These are phyloP conservation scores for Chrysanthemum makinoi DNA, from an alignment of 129 eudicot species.

Conservation along the genomic window DNA sequence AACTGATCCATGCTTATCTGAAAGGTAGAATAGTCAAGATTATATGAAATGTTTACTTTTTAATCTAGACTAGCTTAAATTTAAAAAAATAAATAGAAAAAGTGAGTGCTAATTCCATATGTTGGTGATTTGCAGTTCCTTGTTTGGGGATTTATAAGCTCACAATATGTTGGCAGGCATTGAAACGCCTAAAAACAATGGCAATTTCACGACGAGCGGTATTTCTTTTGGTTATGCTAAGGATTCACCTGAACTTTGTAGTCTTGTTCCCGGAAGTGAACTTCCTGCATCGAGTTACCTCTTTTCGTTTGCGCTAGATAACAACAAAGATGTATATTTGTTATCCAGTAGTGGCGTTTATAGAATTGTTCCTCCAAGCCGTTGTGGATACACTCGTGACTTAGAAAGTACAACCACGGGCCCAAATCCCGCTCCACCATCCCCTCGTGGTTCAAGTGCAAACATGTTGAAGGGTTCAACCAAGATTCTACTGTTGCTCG, in stretches of 20 bases:
- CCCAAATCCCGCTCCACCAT: conserved; percentile 25
- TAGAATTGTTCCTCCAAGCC: conserved; percentile 74
- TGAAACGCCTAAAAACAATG: conserved; percentile 70
- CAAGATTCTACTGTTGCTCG: conserved; percentile 29
- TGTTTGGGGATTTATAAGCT: conserved; percentile 80
- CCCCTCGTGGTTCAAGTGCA: conserved; percentile 44
- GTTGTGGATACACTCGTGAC: conserved; percentile 59
- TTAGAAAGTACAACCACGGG: conserved; percentile 38
- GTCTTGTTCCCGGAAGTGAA: conserved; percentile 49
- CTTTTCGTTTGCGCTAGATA: conserved; percentile 76
- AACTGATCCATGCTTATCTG: conserved; percentile 79
- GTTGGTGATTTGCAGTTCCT: conserved; percentile 50
- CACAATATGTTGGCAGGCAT: conserved; percentile 66
- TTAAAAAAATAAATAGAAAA: no score
- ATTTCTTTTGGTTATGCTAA: conserved; percentile 53
- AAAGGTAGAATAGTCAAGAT: conserved; percentile 47
- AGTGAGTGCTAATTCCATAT: neutral
- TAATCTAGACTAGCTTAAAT: neutral
- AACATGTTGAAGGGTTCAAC: conserved; percentile 23
- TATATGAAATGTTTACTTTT: neutral
- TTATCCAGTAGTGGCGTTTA: conserved; percentile 74
- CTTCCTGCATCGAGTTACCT: conserved; percentile 65
- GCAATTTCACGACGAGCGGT: conserved; percentile 46
- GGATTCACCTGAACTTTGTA: conserved; percentile 69
- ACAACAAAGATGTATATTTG: conserved; percentile 51